Base-by-base conservation (phyloP, 139 green algal species). In the Tetradesmus lagerheimii region DNA sequence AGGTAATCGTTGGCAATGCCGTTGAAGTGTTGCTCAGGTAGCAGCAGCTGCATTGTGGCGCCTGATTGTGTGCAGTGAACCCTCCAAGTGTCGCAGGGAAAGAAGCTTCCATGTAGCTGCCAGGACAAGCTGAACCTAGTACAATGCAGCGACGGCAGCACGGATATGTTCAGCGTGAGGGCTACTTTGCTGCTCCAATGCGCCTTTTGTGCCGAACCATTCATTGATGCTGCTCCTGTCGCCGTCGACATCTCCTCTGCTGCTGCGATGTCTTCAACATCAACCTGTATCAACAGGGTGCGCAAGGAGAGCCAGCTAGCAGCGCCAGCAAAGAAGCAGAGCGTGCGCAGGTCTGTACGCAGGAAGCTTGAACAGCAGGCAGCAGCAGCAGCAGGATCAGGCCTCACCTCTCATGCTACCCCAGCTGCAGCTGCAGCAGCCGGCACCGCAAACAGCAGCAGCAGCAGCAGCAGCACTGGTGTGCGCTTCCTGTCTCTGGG, bases 401-500 rank as follows among this genome's bases (percentile, higher is more conserved):
- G 6, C 37, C 0, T 41, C 8, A 37, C 76, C n/a, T 1, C 37
- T 1, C 1, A 11, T 37, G 37, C 35, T 53, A 9, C 9, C 41
- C 27, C 64, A 67, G 64, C 23, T n/a, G 39, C 62, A 71, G 23
- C 38, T 43, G 64, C 83, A 81, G 64, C 34, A 18, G 23, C 57
- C 39, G 43, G 23, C n/a, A 38, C 2, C 41, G 39, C 39, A 31
- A 38, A 8, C 45, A 66, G 18, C 66, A 76, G 39, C 85, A 35
- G 67, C 85, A 89, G 39, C 38, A 53, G 71, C 43, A 75, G 43
- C 23, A 53, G 29, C 71, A 80, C 11, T 16, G 38, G 27, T 16
- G 14, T 34, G 25, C 77, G 35, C 29, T 89, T 89, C 0, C n/a
- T 89, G 41, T 89, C 84, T 8, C 38, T 89, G 37, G 84, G 84